Percentiles rank a stretch among this genome's conserved stretches.
Evolutionary conservation across 805 yeast species (phyloP).

Genomic region (Lachancea meyersii): DNA sequence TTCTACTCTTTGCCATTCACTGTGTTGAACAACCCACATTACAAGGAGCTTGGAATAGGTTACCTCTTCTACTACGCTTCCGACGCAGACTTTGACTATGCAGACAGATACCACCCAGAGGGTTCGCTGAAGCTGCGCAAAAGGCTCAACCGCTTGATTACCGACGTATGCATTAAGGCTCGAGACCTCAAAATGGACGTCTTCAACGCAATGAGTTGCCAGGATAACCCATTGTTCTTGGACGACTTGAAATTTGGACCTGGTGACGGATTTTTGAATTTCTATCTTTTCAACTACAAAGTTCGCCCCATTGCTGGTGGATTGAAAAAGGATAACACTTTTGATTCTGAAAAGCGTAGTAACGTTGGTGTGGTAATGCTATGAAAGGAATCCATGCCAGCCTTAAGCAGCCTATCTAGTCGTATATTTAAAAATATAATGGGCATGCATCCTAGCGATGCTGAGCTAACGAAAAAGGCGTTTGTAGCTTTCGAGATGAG

Average conservation of each 20-base stretch:
- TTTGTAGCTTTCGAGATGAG: no score
- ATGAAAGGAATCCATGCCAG: slow-evolving; percentile 25
- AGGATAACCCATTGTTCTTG: slow-evolving; percentile 81
- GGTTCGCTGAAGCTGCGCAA: slow-evolving; percentile 43
- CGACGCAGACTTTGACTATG: slow-evolving; percentile 45
- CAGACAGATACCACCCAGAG: slow-evolving; percentile 35
- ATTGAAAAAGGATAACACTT: slow-evolving; percentile 47
- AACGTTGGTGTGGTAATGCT: slow-evolving; percentile 89
- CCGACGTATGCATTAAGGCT: slow-evolving; percentile 72
- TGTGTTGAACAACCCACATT: slow-evolving; percentile 58
- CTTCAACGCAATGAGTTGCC: slow-evolving; percentile 85
- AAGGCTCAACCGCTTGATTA: slow-evolving; percentile 56
- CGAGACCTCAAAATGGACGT: slow-evolving; percentile 71
- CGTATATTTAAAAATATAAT: neutral
- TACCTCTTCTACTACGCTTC: slow-evolving; percentile 88
- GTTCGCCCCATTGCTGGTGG: slow-evolving; percentile 83
- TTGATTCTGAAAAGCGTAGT: slow-evolving; percentile 53
- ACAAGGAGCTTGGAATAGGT: slow-evolving; percentile 73
- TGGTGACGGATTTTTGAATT: slow-evolving; percentile 90
- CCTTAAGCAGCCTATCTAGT: neutral
- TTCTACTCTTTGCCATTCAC: slow-evolving; percentile 86
- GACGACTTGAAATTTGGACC: slow-evolving; percentile 80
- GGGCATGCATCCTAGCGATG: neutral
- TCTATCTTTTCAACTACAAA: slow-evolving; percentile 85
- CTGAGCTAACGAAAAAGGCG: no score